These are phyloP conservation scores for Amylocarpus encephaloides DNA, from an alignment of 2,329 filamentous ascomycete genomes.

Conservation along the genomic window DNA sequence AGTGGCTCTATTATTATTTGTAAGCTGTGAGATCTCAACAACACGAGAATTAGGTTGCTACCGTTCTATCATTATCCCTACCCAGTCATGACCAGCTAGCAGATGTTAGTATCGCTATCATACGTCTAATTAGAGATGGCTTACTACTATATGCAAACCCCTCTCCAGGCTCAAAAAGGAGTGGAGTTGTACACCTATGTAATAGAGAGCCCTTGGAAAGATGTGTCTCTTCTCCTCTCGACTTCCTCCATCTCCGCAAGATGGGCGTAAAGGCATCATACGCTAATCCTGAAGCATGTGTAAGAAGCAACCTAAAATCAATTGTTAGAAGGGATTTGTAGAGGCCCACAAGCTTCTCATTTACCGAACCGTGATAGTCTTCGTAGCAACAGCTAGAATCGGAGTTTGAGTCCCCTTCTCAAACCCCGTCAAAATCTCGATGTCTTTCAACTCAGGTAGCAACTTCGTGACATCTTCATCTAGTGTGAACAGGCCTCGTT, in stretches of 20 bases:
- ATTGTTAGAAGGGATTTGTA: neutral
- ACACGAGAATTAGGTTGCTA: neutral
- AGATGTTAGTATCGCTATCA: neutral
- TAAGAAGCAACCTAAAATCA: constrained; percentile 15
- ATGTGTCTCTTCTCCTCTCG: constrained; percentile 8
- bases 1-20: constrained; percentile 31
- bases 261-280: constrained; percentile 15
- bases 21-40: neutral
- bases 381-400: constrained; percentile 9
- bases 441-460: constrained; percentile 21
- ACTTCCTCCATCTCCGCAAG: constrained; percentile 6
- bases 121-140: neutral
- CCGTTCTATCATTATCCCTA: constrained; percentile 31
- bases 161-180: constrained; percentile 59
- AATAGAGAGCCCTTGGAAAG: neutral
- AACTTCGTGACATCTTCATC: constrained; percentile 36
- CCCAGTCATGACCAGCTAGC: constrained; percentile 46
- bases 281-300: constrained; percentile 20
- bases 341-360: neutral
- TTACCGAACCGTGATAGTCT: constrained; percentile 23
- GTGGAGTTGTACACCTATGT: constrained; percentile 32
- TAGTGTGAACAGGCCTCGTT: constrained; percentile 40
- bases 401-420: constrained; percentile 38
- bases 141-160: constrained; percentile 47
- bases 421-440: constrained; percentile 19